Evolutionary conservation across 176 grass and related monocot genomes (phyloP).

Genomic region (Juncus inflexus): DNA sequence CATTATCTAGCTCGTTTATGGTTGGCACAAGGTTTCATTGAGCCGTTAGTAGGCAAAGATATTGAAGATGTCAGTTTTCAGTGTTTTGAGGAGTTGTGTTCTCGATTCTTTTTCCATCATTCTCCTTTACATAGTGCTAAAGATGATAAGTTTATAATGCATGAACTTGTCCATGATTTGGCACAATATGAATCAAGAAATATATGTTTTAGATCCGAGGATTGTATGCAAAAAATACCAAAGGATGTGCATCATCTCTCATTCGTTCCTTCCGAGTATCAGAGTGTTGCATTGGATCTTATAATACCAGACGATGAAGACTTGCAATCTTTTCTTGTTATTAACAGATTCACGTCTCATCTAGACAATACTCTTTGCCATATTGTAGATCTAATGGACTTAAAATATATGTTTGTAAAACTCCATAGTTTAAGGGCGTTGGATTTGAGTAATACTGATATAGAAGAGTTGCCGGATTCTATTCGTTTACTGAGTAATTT

Average conservation of each 20-base stretch:
- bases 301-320: background rate
- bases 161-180: background rate
- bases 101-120: slow-evolving; percentile 37
- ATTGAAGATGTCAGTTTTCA: slow-evolving; percentile 7
- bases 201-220: slow-evolving; percentile 16
- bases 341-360: background rate
- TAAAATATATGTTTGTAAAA: slow-evolving; percentile 24
- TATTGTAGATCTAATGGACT: slow-evolving; percentile 4
- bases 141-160: too few species aligned
- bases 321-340: background rate
- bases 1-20: slow-evolving; percentile 20
- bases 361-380: slow-evolving; percentile 11
- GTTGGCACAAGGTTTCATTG: slow-evolving; percentile 31
- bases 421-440: slow-evolving; percentile 25
- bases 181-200: slow-evolving; percentile 4
- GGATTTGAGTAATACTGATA: slow-evolving; percentile 27
- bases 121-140: background rate
- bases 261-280: slow-evolving; percentile 4
- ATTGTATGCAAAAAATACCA: slow-evolving; percentile 5
- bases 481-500: slow-evolving; percentile 27
- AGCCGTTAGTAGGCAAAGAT: background rate
- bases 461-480: slow-evolving; percentile 24
- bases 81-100: slow-evolving; percentile 35
- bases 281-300: background rate
- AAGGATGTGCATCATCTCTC: slow-evolving; percentile 26